Evolutionary conservation across 2,329 filamentous ascomycete genomes (phyloP).

Genomic region (Gremmenia infestans): DNA sequence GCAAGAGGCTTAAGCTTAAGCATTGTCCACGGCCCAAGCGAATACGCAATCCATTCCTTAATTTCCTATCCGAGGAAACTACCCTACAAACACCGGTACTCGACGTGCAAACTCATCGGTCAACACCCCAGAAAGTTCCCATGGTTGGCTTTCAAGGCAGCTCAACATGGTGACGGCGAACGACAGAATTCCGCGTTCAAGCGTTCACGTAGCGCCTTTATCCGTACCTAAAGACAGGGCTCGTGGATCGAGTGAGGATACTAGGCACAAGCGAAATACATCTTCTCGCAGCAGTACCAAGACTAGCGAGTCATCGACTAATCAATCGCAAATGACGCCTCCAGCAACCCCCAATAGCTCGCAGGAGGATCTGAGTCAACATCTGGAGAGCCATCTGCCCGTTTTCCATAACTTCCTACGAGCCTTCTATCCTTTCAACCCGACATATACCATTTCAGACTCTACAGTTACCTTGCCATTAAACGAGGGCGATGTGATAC

Average conservation of each 20-base stretch:
- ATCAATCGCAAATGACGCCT: conserved; percentile 61
- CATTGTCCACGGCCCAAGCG: neutral
- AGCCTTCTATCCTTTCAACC: conserved; percentile 89
- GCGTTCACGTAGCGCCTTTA: conserved; percentile 57
- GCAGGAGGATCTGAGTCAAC: conserved; percentile 46
- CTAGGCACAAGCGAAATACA: conserved; percentile 38
- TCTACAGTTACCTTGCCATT: conserved; percentile 85
- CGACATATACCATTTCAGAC: conserved; percentile 69
- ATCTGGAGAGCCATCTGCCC: conserved; percentile 45
- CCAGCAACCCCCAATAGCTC: conserved; percentile 69
- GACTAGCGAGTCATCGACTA: conserved; percentile 22
- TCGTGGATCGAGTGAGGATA: conserved; percentile 30
- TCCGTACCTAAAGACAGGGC: conserved; percentile 43
- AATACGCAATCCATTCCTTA: neutral
- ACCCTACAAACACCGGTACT: neutral
- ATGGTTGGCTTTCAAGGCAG: conserved; percentile 24
- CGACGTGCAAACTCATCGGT: neutral
- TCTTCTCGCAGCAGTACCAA: conserved; percentile 34
- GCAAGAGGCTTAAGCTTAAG: neutral
- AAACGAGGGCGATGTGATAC: conserved; percentile 83
- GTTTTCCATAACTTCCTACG: conserved; percentile 92
- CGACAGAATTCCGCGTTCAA: conserved; percentile 40
- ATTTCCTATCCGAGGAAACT: neutral
- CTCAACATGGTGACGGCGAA: conserved; percentile 31
- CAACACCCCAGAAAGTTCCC: conserved; percentile 8